Conservation (phyloP, 2,329 filamentous ascomycete genomes). For the Zymoseptoria brevis region DNA sequence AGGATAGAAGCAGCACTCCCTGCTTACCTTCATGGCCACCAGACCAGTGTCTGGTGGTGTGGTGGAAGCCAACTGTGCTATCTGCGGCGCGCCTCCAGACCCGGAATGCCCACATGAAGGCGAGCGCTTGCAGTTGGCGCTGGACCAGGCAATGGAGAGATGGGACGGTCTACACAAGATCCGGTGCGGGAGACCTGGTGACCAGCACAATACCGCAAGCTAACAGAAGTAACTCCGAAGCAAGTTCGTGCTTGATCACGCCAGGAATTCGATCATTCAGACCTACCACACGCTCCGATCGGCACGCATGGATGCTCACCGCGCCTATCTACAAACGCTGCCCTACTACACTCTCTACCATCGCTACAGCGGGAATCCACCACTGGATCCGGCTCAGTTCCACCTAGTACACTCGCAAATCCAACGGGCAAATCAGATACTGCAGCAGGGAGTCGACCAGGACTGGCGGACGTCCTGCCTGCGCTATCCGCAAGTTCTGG, state of each 20-base stretch:
- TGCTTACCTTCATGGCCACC: constrained; percentile 16
- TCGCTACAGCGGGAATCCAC: constrained; percentile 38
- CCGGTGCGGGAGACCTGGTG: constrained; percentile 15
- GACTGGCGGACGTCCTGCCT: constrained; percentile 71
- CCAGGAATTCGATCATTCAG: constrained; percentile 38
- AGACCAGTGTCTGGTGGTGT: constrained; percentile 11
- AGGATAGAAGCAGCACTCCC: constrained; percentile 3
- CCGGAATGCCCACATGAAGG: constrained; percentile 30
- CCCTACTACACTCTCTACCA: constrained; percentile 42
- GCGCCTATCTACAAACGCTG: constrained; percentile 37
- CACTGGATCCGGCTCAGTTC: constrained; percentile 35
- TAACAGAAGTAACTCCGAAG: constrained; percentile 22
- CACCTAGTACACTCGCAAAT: constrained; percentile 46
- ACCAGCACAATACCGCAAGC: background rate
- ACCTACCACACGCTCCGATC: constrained; percentile 36
- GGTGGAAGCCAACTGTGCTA: constrained; percentile 29
- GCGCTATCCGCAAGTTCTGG: constrained; percentile 70
- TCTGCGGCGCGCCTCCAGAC: constrained; percentile 27
- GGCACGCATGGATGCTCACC: constrained; percentile 35
- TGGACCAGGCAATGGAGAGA: constrained; percentile 26
- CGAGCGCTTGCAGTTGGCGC: constrained; percentile 25
- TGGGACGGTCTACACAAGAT: constrained; percentile 24
- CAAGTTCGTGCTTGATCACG: constrained; percentile 41
- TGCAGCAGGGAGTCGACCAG: constrained; percentile 68
- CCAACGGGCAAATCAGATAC: constrained; percentile 53